Evolutionary conservation across 2,329 filamentous ascomycete genomes (phyloP), one percentile per base, ranked within the genome.

Genomic region (Dryadomyces sulphureus): DNA sequence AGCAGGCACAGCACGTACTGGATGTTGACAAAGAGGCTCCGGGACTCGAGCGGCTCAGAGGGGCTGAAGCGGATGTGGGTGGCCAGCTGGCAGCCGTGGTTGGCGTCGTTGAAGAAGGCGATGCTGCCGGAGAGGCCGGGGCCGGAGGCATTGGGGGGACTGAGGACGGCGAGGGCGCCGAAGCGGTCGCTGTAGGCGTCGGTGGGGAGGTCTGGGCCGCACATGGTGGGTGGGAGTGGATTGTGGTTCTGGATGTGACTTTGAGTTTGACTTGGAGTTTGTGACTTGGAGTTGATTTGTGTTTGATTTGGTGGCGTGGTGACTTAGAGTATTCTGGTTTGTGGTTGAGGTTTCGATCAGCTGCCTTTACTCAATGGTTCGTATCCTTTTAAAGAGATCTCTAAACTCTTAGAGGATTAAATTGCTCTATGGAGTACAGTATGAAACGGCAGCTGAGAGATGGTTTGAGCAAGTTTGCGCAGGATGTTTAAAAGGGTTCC

Each of bases 401-500:
- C n/a, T n/a, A n/a, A n/a, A n/a, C n/a, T 38, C 7, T 16, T 38
- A 7, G 17, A 7, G 17, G 16, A 8, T 14, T 17, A 4, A 11
- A 20, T 21, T 12, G 38, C 17, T 38, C n/a, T 17, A 21, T 19
- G 19, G 17, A 38, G 5, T 9, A 21, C 2, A 9, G 16, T 17
- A 12, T 3, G 5, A 24, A 24, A 12, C 4, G n/a, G 39, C 24
- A 19, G 40, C 25, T 19, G 11, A 35, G 50, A 52, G 49, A 49
- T 25, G 20, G 30, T 52, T 49, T 50, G 50, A 52, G 50, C 50
- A 52, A 44, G 48, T 50, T 52, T 52, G 48, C 48, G 48, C 11
- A 21, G 12, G 6, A 12, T 25, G 8, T 25, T 21, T 21, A 40
- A 11, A 40, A 40, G 38, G 21, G 16, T 40, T 17, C 38, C 3